phyloP scores from a whole-genome alignment of 2,329 filamentous ascomycete genomes.

The Myriangium duriaei region DNA sequence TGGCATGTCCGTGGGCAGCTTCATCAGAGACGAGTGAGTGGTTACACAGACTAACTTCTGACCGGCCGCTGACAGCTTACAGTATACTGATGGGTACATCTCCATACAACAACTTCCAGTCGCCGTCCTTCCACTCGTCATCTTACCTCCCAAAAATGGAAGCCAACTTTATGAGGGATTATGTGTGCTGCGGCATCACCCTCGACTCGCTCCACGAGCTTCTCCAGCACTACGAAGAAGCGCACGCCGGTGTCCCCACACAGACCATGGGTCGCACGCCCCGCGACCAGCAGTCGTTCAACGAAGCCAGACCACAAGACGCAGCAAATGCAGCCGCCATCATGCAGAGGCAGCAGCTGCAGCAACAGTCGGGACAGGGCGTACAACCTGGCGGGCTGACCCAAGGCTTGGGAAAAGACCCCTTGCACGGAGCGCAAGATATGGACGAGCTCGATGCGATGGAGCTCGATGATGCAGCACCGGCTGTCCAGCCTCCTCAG shows the following conservation, averaged over 20 bases:
- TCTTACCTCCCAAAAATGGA: slow-evolving; percentile 95
- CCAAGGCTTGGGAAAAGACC: slow-evolving; percentile 10
- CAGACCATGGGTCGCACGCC: slow-evolving; percentile 28
- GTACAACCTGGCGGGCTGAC: slow-evolving; percentile 11
- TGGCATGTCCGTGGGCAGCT: slow-evolving; percentile 88
- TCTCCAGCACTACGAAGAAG: slow-evolving; percentile 90
- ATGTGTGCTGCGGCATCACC: slow-evolving; percentile 83
- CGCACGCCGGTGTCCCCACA: slow-evolving; percentile 55
- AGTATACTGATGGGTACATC: slow-evolving; percentile 94
- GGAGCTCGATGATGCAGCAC: slow-evolving; percentile 79
- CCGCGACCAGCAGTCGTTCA: slow-evolving; percentile 22
- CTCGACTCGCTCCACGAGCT: slow-evolving; percentile 87
- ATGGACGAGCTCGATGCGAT: slow-evolving; percentile 66
- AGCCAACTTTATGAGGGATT: slow-evolving; percentile 95
- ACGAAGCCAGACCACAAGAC: slow-evolving; percentile 12
- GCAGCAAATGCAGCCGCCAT: slow-evolving; percentile 12
- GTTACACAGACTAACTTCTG: slow-evolving; percentile 1
- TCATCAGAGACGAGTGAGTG: slow-evolving; percentile 95
- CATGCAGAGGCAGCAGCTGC: slow-evolving; percentile 11
- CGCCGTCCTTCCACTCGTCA: slow-evolving; percentile 91
- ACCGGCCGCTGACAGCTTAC: slow-evolving; percentile 29
- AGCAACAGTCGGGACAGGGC: slow-evolving; percentile 7
- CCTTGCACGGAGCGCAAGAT: slow-evolving; percentile 10
- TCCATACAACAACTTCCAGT: slow-evolving; percentile 68
- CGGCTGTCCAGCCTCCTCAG: slow-evolving; percentile 30